phyloP scores from a whole-genome alignment of 2,329 filamentous ascomycete genomes.

The Cyanodermella asteris region DNA sequence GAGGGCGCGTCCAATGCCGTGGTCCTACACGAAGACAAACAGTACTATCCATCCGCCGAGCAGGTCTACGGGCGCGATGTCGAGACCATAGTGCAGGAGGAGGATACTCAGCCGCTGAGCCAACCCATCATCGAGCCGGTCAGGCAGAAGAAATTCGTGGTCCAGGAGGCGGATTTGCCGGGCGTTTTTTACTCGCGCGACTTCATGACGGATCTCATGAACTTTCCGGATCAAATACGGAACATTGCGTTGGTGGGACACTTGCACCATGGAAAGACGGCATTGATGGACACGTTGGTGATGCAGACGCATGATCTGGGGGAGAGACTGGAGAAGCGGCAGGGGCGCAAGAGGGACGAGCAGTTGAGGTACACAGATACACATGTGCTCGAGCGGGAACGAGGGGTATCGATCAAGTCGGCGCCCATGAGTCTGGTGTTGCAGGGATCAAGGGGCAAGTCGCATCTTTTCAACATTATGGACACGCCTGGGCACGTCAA shows the following conservation, averaged over 20 bases:
- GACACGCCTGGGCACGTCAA: slow-evolving; percentile 97
- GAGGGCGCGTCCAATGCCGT: slow-evolving; percentile 87
- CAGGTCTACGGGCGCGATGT: slow-evolving; percentile 90
- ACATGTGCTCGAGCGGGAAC: slow-evolving; percentile 68
- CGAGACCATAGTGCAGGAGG: slow-evolving; percentile 87
- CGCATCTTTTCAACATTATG: slow-evolving; percentile 80
- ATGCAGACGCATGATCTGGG: slow-evolving; percentile 80
- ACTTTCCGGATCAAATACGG: slow-evolving; percentile 79
- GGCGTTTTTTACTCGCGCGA: slow-evolving; percentile 68
- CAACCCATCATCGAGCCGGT: slow-evolving; percentile 88
- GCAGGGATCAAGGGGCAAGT: slow-evolving; percentile 76
- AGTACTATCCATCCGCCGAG: slow-evolving; percentile 95
- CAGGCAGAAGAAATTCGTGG: slow-evolving; percentile 85
- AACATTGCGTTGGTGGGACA: slow-evolving; percentile 87
- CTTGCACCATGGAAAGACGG: slow-evolving; percentile 92
- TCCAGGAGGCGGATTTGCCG: slow-evolving; percentile 79
- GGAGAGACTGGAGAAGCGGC: slow-evolving; percentile 56
- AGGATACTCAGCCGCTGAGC: slow-evolving; percentile 80
- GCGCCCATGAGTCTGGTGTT: slow-evolving; percentile 87
- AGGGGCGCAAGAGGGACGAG: slow-evolving; percentile 63
- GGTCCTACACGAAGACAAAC: slow-evolving; percentile 96
- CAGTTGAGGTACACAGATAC: slow-evolving; percentile 89
- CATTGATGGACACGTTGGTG: slow-evolving; percentile 95
- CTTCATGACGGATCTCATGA: slow-evolving; percentile 92
- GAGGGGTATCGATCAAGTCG: slow-evolving; percentile 78